phyloP scores from a whole-genome alignment of 495 filamentous ascomycete genomes.

The Aspergillus leporis region DNA sequence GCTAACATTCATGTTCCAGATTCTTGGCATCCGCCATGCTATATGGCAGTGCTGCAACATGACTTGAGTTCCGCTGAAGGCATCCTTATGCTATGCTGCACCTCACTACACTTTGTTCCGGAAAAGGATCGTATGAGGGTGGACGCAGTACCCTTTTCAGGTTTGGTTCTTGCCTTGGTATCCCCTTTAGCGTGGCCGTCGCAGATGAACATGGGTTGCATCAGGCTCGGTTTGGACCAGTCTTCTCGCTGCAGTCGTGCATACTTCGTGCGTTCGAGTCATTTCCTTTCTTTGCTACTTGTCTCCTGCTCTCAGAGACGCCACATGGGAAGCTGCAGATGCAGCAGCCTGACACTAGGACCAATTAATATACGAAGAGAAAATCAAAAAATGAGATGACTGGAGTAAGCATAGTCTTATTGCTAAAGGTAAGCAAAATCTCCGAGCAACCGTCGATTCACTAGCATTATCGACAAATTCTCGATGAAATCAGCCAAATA shows the following conservation, averaged over 20 bases:
- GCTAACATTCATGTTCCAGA: background rate
- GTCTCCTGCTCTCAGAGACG: background rate
- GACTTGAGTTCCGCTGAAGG: background rate
- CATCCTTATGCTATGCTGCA: background rate
- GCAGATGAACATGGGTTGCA: background rate
- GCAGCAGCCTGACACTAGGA: background rate
- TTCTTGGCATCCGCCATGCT: slow-evolving; percentile 8
- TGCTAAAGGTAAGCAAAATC: background rate
- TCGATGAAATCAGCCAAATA: background rate
- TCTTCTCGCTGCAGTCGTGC: background rate
- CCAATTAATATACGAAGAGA: background rate
- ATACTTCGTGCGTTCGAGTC: background rate
- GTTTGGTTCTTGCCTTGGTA: background rate
- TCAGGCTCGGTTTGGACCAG: background rate
- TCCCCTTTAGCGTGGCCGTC: background rate
- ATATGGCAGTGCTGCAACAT: background rate
- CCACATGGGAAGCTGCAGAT: background rate
- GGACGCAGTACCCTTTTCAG: background rate
- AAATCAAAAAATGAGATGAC: background rate
- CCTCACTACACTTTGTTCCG: background rate
- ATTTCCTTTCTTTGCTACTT: background rate
- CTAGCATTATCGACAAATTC: background rate
- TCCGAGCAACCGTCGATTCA: background rate
- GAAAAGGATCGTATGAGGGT: background rate
- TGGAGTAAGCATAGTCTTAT: background rate